phyloP scores from a whole-genome alignment of 2,329 filamentous ascomycete genomes.

The Pseudodiploospora longispora region DNA sequence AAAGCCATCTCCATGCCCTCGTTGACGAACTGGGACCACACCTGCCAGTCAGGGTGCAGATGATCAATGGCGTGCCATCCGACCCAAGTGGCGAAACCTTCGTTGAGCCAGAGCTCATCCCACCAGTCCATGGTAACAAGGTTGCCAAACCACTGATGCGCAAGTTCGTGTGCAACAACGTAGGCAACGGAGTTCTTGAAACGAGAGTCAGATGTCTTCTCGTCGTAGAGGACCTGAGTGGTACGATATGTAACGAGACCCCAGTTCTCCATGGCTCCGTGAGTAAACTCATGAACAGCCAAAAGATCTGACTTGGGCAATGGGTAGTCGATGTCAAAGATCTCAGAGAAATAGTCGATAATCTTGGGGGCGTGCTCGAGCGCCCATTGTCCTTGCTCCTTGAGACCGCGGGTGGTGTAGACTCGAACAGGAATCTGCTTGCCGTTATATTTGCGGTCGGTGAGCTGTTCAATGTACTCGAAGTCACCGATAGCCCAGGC shows the following conservation, averaged over 20 bases:
- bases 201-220: conserved; percentile 78
- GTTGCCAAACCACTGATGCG: conserved; percentile 94
- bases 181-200: conserved; percentile 95
- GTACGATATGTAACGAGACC: conserved; percentile 93
- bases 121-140: conserved; percentile 97
- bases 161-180: conserved; percentile 95
- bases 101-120: conserved; percentile 89
- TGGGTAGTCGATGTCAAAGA: conserved; percentile 89
- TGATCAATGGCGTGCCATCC: conserved; percentile 90
- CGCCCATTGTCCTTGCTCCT: conserved; percentile 84
- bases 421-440: conserved; percentile 88
- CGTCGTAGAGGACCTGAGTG: conserved; percentile 92
- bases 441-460: conserved; percentile 82
- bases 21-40: conserved; percentile 95
- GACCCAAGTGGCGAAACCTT: conserved; percentile 97
- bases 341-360: conserved; percentile 93
- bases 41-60: conserved; percentile 92
- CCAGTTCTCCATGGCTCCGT: conserved; percentile 93
- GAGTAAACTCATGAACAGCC: conserved; percentile 85
- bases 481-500: conserved; percentile 97
- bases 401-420: conserved; percentile 90
- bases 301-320: conserved; percentile 86
- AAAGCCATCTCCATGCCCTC: conserved; percentile 92
- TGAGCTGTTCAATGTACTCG: conserved; percentile 89
- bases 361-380: conserved; percentile 86